Base-by-base conservation (phyloP, 345 rosid species). In the Kandelia obovata region DNA sequence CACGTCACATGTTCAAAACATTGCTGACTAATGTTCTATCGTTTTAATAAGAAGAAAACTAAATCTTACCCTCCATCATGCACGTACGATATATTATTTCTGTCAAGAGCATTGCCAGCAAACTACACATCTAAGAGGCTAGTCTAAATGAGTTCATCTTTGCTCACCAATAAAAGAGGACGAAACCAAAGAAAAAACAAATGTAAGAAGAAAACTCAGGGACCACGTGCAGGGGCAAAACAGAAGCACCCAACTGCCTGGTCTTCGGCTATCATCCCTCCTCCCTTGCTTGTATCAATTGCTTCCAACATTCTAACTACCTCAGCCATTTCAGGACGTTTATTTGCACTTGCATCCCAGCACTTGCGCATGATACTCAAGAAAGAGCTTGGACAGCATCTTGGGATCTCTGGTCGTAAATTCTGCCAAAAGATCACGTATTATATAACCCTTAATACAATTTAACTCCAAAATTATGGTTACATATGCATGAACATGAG, bases 241-340 rank as follows among this genome's bases (percentile, higher is more conserved):
- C 98, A 91, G 75, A 94, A 85, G 71, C 97, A 94, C 23, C 84
- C 75, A 0, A 81, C 27, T 10, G 63, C 58, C 73, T 88, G 87
- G 81, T 82, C 96, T 6, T 89, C 97, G 0, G 96, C 90, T 69
- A 91, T 89, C 98, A 94, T 94, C 75, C 97, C 98, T 21, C 97
- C 97, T 35, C 97, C 97, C 79, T 85, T 94, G 82, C 81, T 86
- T 2, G 96, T 89, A 85, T 94, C 87, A 30, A 94, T 66, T 2
- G 80, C 88, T 83, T 94, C 96, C 61, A 94, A 73, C 91, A 89
- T 80, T 58, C 46, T 79, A 72, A 91, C 98, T 28, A 94, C 98
- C 32, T 88, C 88, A 0, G 77, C 80, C 98, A 94, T 94, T 72
- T 91, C 97, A 0, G 90, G 96, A 23, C 98, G 90, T 47, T 83